Percentiles rank a stretch among this genome's conserved stretches.
Evolutionary conservation across 2,329 filamentous ascomycete genomes (phyloP).

Genomic region (Aspergillus pseudoterreus): DNA sequence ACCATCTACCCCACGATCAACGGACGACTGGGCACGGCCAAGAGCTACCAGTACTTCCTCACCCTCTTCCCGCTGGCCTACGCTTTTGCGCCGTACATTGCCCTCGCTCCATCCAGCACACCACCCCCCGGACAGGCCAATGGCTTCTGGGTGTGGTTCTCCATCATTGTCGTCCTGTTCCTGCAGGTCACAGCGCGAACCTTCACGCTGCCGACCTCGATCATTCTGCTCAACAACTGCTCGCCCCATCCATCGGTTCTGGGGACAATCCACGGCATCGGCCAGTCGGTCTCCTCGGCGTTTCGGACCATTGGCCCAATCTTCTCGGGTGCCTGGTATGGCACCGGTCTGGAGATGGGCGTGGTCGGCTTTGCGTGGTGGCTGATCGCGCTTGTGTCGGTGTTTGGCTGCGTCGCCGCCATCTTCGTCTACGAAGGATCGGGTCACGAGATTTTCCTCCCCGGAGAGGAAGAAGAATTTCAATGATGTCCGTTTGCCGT

Average conservation of each 20-base stretch:
- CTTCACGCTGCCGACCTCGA: conserved; percentile 59
- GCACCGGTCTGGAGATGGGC: conserved; percentile 51
- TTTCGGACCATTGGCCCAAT: conserved; percentile 58
- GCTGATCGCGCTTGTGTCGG: conserved; percentile 52
- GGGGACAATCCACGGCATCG: conserved; percentile 58
- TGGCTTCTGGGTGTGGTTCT: conserved; percentile 57
- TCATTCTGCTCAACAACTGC: conserved; percentile 59
- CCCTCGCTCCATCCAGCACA: conserved; percentile 59
- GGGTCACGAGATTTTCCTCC: conserved; percentile 54
- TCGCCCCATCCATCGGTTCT: conserved; percentile 58
- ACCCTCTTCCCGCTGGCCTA: conserved; percentile 70
- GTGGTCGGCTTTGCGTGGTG: conserved; percentile 58
- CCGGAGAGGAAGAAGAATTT: conserved; percentile 35
- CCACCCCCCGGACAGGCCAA: conserved; percentile 37
- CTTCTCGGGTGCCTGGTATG: conserved; percentile 54
- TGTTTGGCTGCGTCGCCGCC: conserved; percentile 56
- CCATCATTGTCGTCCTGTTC: conserved; percentile 61
- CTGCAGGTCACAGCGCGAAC: conserved; percentile 70
- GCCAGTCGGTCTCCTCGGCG: conserved; percentile 53
- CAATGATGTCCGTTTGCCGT: background rate
- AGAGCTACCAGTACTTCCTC: conserved; percentile 64
- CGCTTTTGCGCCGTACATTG: conserved; percentile 66
- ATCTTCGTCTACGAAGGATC: conserved; percentile 62
- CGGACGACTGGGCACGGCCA: conserved; percentile 62
- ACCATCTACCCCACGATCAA: conserved; percentile 68